Evolutionary conservation across 2,329 filamentous ascomycete genomes (phyloP), one percentile per base, ranked within the genome.

Genomic region (Orbilia javanica): DNA sequence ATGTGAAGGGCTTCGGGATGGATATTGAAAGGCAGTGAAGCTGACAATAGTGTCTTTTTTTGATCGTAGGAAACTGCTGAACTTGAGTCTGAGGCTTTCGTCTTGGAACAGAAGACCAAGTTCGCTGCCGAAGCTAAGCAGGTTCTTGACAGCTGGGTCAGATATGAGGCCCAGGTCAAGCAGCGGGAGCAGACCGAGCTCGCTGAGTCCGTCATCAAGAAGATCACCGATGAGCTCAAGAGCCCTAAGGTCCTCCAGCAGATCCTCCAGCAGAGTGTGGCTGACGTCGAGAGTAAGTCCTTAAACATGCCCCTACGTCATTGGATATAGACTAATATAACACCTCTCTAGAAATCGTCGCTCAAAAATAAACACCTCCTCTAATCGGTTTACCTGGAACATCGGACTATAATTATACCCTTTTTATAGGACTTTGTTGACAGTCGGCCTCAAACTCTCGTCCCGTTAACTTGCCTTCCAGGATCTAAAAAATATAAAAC

Each of bases 91-190:
- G 87, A 98, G 90, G 94, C 94, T 81, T 99, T 92, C 87, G 94
- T 98, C 89, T 90, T 98, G 82, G 94, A 98, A 90, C 96, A 99
- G 88, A 91, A 91, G 88, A 97, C 95, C 79, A 92, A 94, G 82
- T 88, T 99, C 81, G 94, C 94, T 76, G 88, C 90, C 80, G 96
- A 99, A 89, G 95, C 95, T 84, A 99, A 97, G 91, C 84, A 89
- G 79, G 96, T 98, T 77, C 91, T 99, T 81, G 96, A 99, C 86
- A 97, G 94, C 74, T 99, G 96, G 96, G 94, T 98, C 81, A 92
- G 96, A 85, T 99, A 99, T 86, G 96, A 99, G 88, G 88, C 92
- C 83, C 96, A 98, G 89, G 94, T 99, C 84, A 99, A 98, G 92
- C 92, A 95, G 88, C 92, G 96, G 85, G 94, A 99, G 89, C 96